Evolutionary conservation across 768 basidiomycete genomes (phyloP), one percentile per base, ranked within the genome.

Genomic region (Sarcodon aspratus): DNA sequence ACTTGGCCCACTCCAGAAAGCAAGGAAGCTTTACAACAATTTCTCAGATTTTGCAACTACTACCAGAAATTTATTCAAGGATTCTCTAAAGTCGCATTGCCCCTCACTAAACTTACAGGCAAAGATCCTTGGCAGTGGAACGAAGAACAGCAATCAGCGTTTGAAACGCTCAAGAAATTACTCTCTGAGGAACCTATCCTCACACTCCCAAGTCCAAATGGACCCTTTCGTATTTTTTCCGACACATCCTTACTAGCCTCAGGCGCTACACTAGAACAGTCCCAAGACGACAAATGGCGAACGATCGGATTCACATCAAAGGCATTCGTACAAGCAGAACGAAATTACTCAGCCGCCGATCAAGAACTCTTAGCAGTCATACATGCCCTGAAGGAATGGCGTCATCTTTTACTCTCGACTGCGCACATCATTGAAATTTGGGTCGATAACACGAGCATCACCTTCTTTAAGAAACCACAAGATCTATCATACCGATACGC

Each of bases 341-440:
- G 51, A 8, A 66, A 67, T 52, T 66, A 66, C 50, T 56, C 65
- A 12, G 62, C 66, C 46, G 62, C 69, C 44, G 68, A 75, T 56
- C 61, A 63, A 49, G 72, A 75, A 56, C 48, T 73, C 1, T 57
- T 73, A 9, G 65, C 68, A 1, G 70, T 74, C 9, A 62, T 74
- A 17, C 13, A 55, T 8, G 61, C 65, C 1, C 46, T 68, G 1
- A 46, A 57, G 1, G 52, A 60, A 12, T 70, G 66, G 68, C 47
- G 57, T 3, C 56, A 58, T 8, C 65, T 63, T 45, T 52, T 62
- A n/a, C 9, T 48, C 15, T 38, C 46, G 6, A 21, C 33, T 15
- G 7, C 36, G 13, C 45, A 59, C 51, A 46, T 51, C 1, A 45
- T 62, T 36, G 42, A 48, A 10, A 48, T 62, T 44, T 38, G 52